Percentiles rank a stretch among this genome's conserved stretches.
Conservation (phyloP, 139 green algal genomes). For the Penium margaritaceum region DNA sequence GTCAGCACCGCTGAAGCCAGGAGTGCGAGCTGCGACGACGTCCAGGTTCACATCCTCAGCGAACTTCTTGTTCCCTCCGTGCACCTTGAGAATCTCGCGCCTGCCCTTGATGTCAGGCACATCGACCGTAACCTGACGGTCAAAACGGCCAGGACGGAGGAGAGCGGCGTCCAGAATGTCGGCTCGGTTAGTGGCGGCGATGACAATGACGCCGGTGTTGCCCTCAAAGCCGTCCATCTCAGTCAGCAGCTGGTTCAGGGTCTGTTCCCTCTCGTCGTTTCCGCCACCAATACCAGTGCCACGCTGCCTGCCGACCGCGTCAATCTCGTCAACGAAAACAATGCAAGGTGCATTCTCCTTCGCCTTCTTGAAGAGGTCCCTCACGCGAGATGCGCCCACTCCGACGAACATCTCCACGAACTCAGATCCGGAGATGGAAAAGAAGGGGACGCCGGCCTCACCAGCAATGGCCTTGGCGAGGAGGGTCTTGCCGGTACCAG, state of each 20-base stretch:
- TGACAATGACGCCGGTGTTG: conserved; percentile 96
- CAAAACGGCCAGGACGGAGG: conserved; percentile 93
- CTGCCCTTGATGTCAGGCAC: conserved; percentile 91
- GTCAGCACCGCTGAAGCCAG: conserved; percentile 88
- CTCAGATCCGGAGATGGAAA: conserved; percentile 94
- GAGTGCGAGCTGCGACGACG: conserved; percentile 85
- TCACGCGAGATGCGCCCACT: conserved; percentile 86
- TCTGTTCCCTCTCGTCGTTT: conserved; percentile 94
- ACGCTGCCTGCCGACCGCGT: conserved; percentile 88
- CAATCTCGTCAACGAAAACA: conserved; percentile 98
- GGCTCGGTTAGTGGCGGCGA: conserved; percentile 90
- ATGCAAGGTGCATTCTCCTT: conserved; percentile 99
- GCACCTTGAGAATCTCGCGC: conserved; percentile 87
- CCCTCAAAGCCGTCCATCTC: conserved; percentile 98
- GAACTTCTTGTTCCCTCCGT: conserved; percentile 89
- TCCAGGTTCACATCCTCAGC: conserved; percentile 88
- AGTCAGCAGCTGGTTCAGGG: conserved; percentile 69
- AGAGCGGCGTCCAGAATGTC: conserved; percentile 96
- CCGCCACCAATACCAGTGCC: conserved; percentile 88
- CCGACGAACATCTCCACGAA: conserved; percentile 99
- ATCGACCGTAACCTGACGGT: conserved; percentile 86
- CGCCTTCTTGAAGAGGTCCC: conserved; percentile 97
- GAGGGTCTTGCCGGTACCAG: conserved; percentile 93
- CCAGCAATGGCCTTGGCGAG: conserved; percentile 96
- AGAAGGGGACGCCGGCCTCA: conserved; percentile 95